phyloP scores from a whole-genome alignment of 2,329 filamentous ascomycete species.

The Talaromyces sp. region DNA sequence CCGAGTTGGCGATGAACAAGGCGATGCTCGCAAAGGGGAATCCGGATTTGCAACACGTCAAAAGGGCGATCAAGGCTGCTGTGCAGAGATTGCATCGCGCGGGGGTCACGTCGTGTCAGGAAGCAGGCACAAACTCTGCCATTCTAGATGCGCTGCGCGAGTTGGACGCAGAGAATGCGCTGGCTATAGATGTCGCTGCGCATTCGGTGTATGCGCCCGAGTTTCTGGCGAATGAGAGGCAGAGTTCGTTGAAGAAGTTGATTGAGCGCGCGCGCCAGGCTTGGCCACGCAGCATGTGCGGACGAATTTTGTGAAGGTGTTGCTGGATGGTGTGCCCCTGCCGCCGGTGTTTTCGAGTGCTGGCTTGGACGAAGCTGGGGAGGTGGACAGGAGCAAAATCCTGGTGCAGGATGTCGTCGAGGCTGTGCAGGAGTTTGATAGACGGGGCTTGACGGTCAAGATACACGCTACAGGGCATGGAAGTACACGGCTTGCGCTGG shows the following conservation, averaged over 20 bases:
- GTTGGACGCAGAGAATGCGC: conserved; percentile 18
- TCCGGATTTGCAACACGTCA: conserved; percentile 18
- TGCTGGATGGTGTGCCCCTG: conserved; percentile 29
- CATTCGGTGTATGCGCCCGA: conserved; percentile 21
- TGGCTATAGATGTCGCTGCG: conserved; percentile 22
- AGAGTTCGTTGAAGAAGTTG: conserved; percentile 16
- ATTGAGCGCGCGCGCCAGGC: conserved; percentile 19
- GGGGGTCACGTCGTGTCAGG: conserved; percentile 28
- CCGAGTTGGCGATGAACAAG: conserved; percentile 21
- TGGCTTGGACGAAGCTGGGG: conserved; percentile 20
- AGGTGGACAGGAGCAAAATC: conserved; percentile 19
- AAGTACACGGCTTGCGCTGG: conserved; percentile 24
- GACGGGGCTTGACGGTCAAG: conserved; percentile 27
- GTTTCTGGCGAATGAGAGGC: conserved; percentile 18
- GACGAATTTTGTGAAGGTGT: conserved; percentile 30
- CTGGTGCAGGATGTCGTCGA: conserved; percentile 15
- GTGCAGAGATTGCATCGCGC: conserved; percentile 20
- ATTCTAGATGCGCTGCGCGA: conserved; percentile 22
- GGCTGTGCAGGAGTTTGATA: conserved; percentile 24
- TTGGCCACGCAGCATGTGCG: conserved; percentile 23
- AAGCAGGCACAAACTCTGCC: conserved; percentile 24
- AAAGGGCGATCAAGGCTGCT: conserved; percentile 19
- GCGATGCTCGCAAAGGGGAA: conserved; percentile 17
- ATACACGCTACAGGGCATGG: conserved; percentile 29
- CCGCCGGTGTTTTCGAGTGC: conserved; percentile 25